These are phyloP conservation scores for Hypericum androsaemum DNA, from an alignment of 345 rosid genomes.

Conservation along the genomic window DNA sequence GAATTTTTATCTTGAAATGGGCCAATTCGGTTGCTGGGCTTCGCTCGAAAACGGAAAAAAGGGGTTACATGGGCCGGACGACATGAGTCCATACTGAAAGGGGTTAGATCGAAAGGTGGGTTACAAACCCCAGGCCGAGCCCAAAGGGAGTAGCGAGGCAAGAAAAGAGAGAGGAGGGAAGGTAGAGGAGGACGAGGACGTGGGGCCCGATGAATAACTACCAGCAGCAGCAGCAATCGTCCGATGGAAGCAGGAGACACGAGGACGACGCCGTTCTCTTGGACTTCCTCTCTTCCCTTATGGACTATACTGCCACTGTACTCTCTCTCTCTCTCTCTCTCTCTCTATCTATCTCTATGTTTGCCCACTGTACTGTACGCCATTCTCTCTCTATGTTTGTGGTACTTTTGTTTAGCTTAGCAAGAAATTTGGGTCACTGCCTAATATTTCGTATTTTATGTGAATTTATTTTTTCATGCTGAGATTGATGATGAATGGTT, in stretches of 20 bases:
- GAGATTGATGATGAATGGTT: slow-evolving; percentile 42
- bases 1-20: too few relatives aligned
- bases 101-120: too few relatives aligned
- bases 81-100: too few relatives aligned
- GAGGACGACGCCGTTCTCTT: slow-evolving; percentile 75
- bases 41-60: too few relatives aligned
- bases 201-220: not conserved
- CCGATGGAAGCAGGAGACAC: slow-evolving; percentile 37
- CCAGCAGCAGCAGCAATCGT: slow-evolving; percentile 14
- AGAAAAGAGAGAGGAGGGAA: too few relatives aligned
- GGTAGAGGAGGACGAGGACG: slow-evolving; percentile 7
- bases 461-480: slow-evolving; percentile 26
- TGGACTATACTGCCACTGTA: slow-evolving; percentile 88
- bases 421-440: slow-evolving; percentile 25
- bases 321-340: not conserved
- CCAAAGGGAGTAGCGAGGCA: too few relatives aligned
- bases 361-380: not conserved
- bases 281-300: slow-evolving; percentile 72
- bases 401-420: slow-evolving; percentile 30
- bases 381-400: slow-evolving; percentile 51
- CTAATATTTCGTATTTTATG: slow-evolving; percentile 18
- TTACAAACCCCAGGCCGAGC: too few relatives aligned
- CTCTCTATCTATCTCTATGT: not conserved
- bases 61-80: too few relatives aligned
- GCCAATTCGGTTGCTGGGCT: too few relatives aligned